Base-by-base conservation (phyloP, 768 basidiomycete genomes). In the Lactarius hengduanensis region DNA sequence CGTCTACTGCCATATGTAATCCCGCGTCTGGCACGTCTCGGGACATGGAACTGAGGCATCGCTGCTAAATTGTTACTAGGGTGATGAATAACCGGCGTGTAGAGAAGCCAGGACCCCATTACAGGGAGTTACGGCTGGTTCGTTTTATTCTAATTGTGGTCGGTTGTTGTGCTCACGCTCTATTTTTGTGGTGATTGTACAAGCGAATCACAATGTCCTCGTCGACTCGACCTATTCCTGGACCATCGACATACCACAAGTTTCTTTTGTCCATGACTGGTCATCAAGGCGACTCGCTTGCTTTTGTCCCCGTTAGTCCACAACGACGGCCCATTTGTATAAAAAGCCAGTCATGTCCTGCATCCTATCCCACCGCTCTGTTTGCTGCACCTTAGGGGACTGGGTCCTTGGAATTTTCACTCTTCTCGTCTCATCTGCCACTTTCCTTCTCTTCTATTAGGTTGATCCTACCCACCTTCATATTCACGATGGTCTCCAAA, bases 401-500 rank as follows among this genome's bases (percentile, higher is more conserved):
- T 20, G 65, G 65, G 3, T 63, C 66, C 61, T 63, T 56, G 16
- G 20, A 22, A 26, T 58, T 28, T 32, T 32, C 30, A 32, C 50
- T 45, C 53, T 32, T 32, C 22, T 16, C 11, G 34, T 55, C 38
- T 53, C 16, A 22, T 45, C 32, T 55, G 0, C 47, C 16, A 34
- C 22, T 43, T 43, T 26, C 22, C 10, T 50, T n/a, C 18, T 34
- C 4, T 28, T 28, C 28, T 15, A 7, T 13, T 16, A 15, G 62
- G 61, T 61, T 34, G 61, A 61, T 45, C 61, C 57, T 30, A 53
- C 41, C 10, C 32, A 32, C 22, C 40, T 22, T 43, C 13, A 15
- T 10, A 30, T 22, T 13, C 3, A 55, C 57, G 7, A 75, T 77
- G 73, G 70, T 77, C 64, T 68, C 71, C 62, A 75, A 74, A 65